Evolutionary conservation across 2,329 filamentous ascomycete species (phyloP), one percentile per base, ranked within the genome.

Genomic region (Aspergillus chevalieri): DNA sequence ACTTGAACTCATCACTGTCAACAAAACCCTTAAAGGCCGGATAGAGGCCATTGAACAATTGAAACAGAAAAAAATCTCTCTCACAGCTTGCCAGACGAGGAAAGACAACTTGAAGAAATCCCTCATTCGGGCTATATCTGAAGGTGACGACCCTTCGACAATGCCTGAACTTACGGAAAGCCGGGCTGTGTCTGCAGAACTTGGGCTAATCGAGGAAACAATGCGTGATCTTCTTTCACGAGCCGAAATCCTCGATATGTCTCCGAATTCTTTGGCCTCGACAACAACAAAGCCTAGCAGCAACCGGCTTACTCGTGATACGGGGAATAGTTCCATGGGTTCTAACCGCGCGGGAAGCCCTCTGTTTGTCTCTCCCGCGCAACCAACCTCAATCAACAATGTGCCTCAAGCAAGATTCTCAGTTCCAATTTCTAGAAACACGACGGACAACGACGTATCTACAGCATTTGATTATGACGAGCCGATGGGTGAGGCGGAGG

Each of bases 41-140:
- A 69, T 74, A 19, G 61, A 68, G 43, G 66, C 69, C 5, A 63
- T 74, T 46, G 59, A 68, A 42, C 51, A 53, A 14, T 51, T 74
- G 33, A 62, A 67, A 46, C 48, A 51, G 10, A 54, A 69, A 24
- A 64, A 60, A 43, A 43, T 46, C 5, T 49, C 57, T 3, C 65
- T 72, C 33, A 47, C 60, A 10, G 34, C 47, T 14, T 60, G 63
- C 33, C 53, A 63, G 28, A 51, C 58, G 45, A 65, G 64, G 43
- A 67, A 68, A 45, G 57, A 68, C 14, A 54, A 56, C 34, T 52
- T 71, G 14, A 73, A 70, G 53, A 55, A 62, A 43, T 57, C 58
- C 7, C 58, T 73, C n/a, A 64, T 73, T 46, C 52, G 59, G 41
- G 59, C 59, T 10, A 63, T 73, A 26, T 62, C 64, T 36, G 63